Base-by-base conservation (phyloP, 192 early-diverging fungal species). In the Geosiphon pyriformis region DNA sequence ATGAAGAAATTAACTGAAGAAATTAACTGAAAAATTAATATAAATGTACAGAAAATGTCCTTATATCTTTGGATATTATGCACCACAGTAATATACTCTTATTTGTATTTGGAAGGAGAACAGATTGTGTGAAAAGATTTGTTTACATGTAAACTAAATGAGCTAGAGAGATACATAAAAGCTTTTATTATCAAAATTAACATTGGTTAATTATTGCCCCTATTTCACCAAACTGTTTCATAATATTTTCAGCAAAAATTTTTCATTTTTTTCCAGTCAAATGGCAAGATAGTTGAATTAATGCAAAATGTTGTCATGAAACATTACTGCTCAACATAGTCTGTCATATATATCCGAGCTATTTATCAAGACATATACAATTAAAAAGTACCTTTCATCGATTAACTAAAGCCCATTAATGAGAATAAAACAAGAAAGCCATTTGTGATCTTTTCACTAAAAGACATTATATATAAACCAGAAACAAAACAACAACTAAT, bases 21-120 rank as follows among this genome's bases (percentile, higher is more conserved):
- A n/a, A n/a, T n/a, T n/a, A n/a, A n/a, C n/a, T n/a, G n/a, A n/a
- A n/a, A n/a, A n/a, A n/a, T n/a, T n/a, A n/a, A n/a, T n/a, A n/a
- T n/a, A n/a, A 34, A 51, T 27, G 48, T 51, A 29, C 22, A 51
- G 61, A 10, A 22, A 63, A 11, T 63, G 61, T 29, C 61, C 61
- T 7, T 64, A 64, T 20, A 52, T 64, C 4, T 64, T 64, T 50
- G 61, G 61, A 10, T 64, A 64, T 52, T 33, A 64, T 64, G 48
- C 47, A 34, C 27, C 31, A 52, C 8, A 12, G 61, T 64, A n/a
- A 64, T 49, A 52, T n/a, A n/a, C n/a, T n/a, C n/a, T n/a, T n/a
- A n/a, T n/a, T n/a, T n/a, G n/a, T n/a, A n/a, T n/a, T n/a, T 64
- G 23, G 10, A 51, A 23, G 49, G 10, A 64, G n/a, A 51, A 4